A percentile compares a stretch with the other conserved stretches of the same genome.
These are phyloP conservation scores for Ganoderma lingzhi DNA, from an alignment of 1,284 basidiomycete species.

Conservation along the genomic window DNA sequence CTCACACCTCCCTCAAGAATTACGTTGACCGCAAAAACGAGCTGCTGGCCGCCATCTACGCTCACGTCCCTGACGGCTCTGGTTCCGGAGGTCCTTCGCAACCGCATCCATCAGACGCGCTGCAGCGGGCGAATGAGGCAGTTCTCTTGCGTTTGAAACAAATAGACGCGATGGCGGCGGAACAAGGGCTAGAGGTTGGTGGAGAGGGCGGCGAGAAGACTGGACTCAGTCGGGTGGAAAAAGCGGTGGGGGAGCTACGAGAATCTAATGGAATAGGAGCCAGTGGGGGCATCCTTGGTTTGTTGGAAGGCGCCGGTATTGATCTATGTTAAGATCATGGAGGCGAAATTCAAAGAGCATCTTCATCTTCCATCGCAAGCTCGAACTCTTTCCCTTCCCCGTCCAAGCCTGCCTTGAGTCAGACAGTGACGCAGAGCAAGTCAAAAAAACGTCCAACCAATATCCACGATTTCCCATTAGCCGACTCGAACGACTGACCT, in stretches of 20 bases:
- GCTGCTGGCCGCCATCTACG: slow-evolving; percentile 46
- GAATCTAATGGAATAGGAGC: slow-evolving; percentile 24
- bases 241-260: slow-evolving; percentile 50
- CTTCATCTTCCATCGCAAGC: too few relatives aligned
- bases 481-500: slow-evolving; percentile 17
- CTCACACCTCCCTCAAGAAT: slow-evolving; percentile 43
- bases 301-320: slow-evolving; percentile 54
- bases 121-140: slow-evolving; percentile 51
- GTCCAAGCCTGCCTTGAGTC: too few relatives aligned
- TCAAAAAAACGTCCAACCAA: neutral
- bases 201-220: slow-evolving; percentile 53
- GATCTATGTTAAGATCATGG: neutral
- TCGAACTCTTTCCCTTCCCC: too few relatives aligned
- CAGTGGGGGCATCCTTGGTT: slow-evolving; percentile 49
- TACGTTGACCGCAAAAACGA: slow-evolving; percentile 52
- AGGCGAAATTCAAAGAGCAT: neutral
- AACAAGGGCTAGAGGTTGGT: slow-evolving; percentile 49
- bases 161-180: slow-evolving; percentile 56
- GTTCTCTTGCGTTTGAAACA: slow-evolving; percentile 61
- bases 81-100: neutral
- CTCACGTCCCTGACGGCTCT: slow-evolving; percentile 25
- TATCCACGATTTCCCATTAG: neutral
- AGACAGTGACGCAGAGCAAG: too few relatives aligned
- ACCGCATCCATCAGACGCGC: neutral
- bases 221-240: slow-evolving; percentile 58